phyloP scores from a whole-genome alignment of 179 eudicot species.

The Patellifolia procumbens region DNA sequence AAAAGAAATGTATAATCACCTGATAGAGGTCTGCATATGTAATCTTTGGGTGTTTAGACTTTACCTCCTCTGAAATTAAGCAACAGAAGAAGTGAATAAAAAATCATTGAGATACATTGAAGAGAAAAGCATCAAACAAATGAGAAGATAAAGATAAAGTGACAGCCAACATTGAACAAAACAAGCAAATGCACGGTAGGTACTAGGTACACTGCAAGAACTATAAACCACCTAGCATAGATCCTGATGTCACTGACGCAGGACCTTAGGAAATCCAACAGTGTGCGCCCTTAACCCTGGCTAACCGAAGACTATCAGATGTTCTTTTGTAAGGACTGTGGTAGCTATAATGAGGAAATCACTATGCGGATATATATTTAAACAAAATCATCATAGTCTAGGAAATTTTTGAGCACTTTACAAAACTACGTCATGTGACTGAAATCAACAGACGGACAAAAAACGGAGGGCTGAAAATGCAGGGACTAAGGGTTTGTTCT shows the following conservation, averaged over 20 bases:
- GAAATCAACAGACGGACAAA: neutral
- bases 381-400: neutral
- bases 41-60: slow-evolving; percentile 75
- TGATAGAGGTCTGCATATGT: slow-evolving; percentile 98
- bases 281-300: neutral
- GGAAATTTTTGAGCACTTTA: neutral
- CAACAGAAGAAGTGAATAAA: slow-evolving; percentile 13
- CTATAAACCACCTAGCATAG: neutral
- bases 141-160: neutral
- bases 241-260: neutral
- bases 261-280: neutral
- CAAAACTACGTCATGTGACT: neutral
- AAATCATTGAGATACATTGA: neutral
- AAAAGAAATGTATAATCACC: slow-evolving; percentile 40
- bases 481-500: neutral
- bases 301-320: neutral
- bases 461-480: neutral
- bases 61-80: slow-evolving; percentile 71
- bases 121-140: neutral
- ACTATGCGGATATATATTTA: neutral
- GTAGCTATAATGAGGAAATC: neutral
- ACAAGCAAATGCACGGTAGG: slow-evolving; percentile 2
- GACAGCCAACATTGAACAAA: neutral
- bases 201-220: neutral
- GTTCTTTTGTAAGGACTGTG: neutral